Base-by-base conservation (phyloP, 2,329 filamentous ascomycete species). In the Alternaria novae-zelandiae region DNA sequence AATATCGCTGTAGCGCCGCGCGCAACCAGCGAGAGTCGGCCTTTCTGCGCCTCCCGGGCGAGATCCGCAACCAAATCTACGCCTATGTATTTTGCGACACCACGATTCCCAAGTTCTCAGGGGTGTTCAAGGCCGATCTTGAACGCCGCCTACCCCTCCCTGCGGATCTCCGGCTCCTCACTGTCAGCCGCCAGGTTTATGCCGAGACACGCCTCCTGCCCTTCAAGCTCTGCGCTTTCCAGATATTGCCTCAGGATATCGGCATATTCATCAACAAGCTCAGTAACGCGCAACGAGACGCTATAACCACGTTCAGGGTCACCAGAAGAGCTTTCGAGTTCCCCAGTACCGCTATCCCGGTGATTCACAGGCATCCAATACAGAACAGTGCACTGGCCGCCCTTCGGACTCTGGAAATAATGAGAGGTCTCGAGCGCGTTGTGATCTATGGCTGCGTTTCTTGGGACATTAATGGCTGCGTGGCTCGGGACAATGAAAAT, bases 1-100 rank as follows among this genome's bases (percentile, higher is more conserved):
- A 26, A 49, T 49, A 26, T 28, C 46, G 23, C 23, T 15, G 23
- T 4, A 28, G 46, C 5, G 7, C 44, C 44, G 15, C 21, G 12
- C 20, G 20, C 17, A 46, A 46, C 44, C 44, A 46, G 44, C 44
- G 44, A 46, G 20, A 46, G 44, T 41, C n/a, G 36, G 8, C 36
- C 36, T 41, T 41, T 41, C 36, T 41, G 36, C 36, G 36, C 3
- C 36, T 41, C n/a, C 36, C 36, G 15, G 36, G n/a, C 36, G 36
- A 41, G 15, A 41, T 41, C n/a, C 36, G 36, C 36, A 41, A 41
- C 36, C 36, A 41, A 17, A 41, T 41, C 2, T 41, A 41, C 6
- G 36, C 36, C 36, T 11, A 17, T 3, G 36, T 2, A 0, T 2
- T 41, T 41, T 5, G 36, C n/a, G 1, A 17, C n/a, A 41, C 15